A percentile compares a stretch with the other conserved stretches of the same genome.
Conservation (phyloP, 1,139 yeast species). For the Nakaseomyces bracarensis region DNA sequence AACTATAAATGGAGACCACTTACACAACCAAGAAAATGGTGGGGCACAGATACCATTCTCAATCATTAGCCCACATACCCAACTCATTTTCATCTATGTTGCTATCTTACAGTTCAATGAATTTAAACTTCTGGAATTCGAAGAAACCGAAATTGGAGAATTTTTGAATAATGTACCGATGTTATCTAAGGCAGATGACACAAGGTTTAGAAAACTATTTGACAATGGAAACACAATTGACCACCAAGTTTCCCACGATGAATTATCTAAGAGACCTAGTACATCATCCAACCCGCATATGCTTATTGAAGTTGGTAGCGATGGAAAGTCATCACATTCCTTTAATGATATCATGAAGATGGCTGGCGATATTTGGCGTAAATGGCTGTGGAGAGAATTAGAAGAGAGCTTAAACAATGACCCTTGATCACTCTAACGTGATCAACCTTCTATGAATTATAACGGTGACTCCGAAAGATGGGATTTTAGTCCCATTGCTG, state of each 20-base stretch:
- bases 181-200: conserved; percentile 30
- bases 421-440: neutral
- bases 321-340: conserved; percentile 33
- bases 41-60: conserved; percentile 46
- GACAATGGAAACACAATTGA: conserved; percentile 12
- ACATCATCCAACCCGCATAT: conserved; percentile 18
- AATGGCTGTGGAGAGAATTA: conserved; percentile 71
- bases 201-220: conserved; percentile 25
- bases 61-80: conserved; percentile 66
- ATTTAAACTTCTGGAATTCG: conserved; percentile 70
- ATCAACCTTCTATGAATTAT: too few relatives aligned
- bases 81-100: conserved; percentile 65
- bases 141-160: conserved; percentile 82
- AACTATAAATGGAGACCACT: neutral
- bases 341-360: conserved; percentile 51
- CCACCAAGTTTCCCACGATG: conserved; percentile 3
- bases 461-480: too few relatives aligned
- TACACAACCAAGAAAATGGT: conserved; percentile 11
- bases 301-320: conserved; percentile 31
- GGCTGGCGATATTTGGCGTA: conserved; percentile 85
- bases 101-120: conserved; percentile 78
- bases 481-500: too few relatives aligned
- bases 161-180: conserved; percentile 50
- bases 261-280: conserved; percentile 1
- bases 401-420: conserved; percentile 34